These are phyloP conservation scores for Saccharomycopsis vini DNA, from an alignment of 805 yeast genomes.

Conservation along the genomic window DNA sequence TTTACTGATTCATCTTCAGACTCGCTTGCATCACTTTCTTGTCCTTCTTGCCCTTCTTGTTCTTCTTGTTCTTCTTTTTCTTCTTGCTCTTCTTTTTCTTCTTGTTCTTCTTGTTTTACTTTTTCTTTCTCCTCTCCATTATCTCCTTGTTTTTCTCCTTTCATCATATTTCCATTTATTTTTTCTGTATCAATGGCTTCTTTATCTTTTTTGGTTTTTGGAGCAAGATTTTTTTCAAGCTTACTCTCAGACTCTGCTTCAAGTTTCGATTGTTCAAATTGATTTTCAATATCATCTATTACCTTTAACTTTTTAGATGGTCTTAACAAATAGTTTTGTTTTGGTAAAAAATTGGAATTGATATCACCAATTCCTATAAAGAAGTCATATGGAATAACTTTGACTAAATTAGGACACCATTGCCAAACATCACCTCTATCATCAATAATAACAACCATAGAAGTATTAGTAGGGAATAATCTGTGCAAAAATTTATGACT, in stretches of 20 bases:
- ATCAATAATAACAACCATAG: slow-evolving; percentile 93
- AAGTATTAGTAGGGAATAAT: slow-evolving; percentile 89
- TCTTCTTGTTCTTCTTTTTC: background rate
- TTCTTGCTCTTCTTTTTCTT: no score
- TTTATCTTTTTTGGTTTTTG: background rate
- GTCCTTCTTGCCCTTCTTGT: background rate
- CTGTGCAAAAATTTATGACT: slow-evolving; percentile 83
- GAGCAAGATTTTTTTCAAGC: no score
- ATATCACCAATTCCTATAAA: slow-evolving; percentile 97
- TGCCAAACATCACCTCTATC: slow-evolving; percentile 99
- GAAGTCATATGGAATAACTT: slow-evolving; percentile 92
- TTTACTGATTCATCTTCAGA: slow-evolving; percentile 24
- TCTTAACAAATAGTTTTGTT: slow-evolving; percentile 50
- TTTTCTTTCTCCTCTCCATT: background rate
- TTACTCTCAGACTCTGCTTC: no score
- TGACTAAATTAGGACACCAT: slow-evolving; percentile 86
- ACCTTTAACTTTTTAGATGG: slow-evolving; percentile 56
- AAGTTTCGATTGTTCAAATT: no score
- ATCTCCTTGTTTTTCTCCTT: background rate
- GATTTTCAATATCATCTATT: slow-evolving; percentile 41
- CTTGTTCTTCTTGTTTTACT: background rate
- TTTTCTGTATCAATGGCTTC: no score
- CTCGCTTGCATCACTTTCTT: slow-evolving; percentile 19
- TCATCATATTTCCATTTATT: no score
- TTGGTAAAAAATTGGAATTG: slow-evolving; percentile 84